Evolutionary conservation across 2,329 filamentous ascomycete species (phyloP).

Genomic region (Ascochyta fabae): DNA sequence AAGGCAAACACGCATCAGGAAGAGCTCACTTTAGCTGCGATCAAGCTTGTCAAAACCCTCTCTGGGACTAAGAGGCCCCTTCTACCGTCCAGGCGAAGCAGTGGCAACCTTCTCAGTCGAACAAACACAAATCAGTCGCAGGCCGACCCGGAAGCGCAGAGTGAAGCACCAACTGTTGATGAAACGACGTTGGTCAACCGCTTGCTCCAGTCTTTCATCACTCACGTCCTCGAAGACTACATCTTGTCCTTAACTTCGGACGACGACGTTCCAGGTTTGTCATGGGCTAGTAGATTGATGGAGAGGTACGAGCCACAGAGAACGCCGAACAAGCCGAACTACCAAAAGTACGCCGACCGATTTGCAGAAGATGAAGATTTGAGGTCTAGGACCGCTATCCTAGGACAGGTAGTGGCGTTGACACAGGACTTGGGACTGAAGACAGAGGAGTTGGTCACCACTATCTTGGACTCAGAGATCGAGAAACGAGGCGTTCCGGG

Average conservation of each 20-base stretch:
- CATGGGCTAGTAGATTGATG: conserved; percentile 64
- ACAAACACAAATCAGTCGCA: conserved; percentile 45
- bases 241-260: conserved; percentile 59
- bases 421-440: conserved; percentile 63
- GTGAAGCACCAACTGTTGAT: conserved; percentile 52
- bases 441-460: conserved; percentile 55
- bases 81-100: conserved; percentile 64
- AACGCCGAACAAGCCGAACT: conserved; percentile 62
- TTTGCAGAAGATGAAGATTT: conserved; percentile 70
- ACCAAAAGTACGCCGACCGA: conserved; percentile 65
- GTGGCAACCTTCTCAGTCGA: conserved; percentile 52
- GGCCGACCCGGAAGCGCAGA: conserved; percentile 64
- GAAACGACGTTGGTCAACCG: conserved; percentile 69
- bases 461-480: conserved; percentile 50
- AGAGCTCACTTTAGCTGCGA: conserved; percentile 72
- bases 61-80: conserved; percentile 71
- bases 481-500: conserved; percentile 52
- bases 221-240: conserved; percentile 77
- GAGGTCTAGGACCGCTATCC: conserved; percentile 67
- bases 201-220: conserved; percentile 78
- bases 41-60: conserved; percentile 73
- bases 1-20: conserved; percentile 61
- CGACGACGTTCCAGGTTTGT: conserved; percentile 57
- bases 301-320: conserved; percentile 72
- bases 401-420: conserved; percentile 75